Conservation (phyloP, 73 alveolate species). For the Diophrys appendiculata region DNA sequence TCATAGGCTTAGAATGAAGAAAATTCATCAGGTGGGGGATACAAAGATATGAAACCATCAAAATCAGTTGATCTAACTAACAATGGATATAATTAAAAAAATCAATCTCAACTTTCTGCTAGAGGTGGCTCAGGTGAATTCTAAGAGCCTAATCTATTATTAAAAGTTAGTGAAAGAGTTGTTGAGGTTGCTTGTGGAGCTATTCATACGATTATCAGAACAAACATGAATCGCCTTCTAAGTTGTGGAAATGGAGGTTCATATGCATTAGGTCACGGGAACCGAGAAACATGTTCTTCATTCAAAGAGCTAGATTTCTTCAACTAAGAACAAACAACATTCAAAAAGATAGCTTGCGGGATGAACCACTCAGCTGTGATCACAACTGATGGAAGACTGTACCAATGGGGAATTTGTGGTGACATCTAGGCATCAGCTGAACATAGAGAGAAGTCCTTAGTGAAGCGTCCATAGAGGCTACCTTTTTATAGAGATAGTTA, state of each 20-base stretch:
- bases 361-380: conserved; percentile 36
- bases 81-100: background rate
- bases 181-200: conserved; percentile 61
- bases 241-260: conserved; percentile 70
- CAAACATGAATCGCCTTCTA: conserved; percentile 41
- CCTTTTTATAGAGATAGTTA: conserved; percentile 22
- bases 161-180: conserved; percentile 39
- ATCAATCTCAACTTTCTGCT: background rate
- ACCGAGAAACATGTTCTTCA: conserved; percentile 37
- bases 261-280: conserved; percentile 64
- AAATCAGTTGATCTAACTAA: conserved; percentile 41
- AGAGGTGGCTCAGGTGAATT: background rate
- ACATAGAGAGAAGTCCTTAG: conserved; percentile 22
- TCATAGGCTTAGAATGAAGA: no score
- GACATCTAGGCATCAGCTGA: conserved; percentile 39
- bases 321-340: conserved; percentile 3
- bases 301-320: conserved; percentile 48
- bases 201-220: conserved; percentile 49
- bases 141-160: conserved; percentile 6
- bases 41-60: conserved; percentile 60
- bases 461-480: conserved; percentile 44
- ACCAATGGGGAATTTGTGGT: conserved; percentile 65
- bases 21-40: conserved; percentile 48
- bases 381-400: conserved; percentile 34
- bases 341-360: conserved; percentile 24